These are phyloP conservation scores for Torulaspora pretoriensis DNA, from an alignment of 1,139 yeast species.

Conservation along the genomic window DNA sequence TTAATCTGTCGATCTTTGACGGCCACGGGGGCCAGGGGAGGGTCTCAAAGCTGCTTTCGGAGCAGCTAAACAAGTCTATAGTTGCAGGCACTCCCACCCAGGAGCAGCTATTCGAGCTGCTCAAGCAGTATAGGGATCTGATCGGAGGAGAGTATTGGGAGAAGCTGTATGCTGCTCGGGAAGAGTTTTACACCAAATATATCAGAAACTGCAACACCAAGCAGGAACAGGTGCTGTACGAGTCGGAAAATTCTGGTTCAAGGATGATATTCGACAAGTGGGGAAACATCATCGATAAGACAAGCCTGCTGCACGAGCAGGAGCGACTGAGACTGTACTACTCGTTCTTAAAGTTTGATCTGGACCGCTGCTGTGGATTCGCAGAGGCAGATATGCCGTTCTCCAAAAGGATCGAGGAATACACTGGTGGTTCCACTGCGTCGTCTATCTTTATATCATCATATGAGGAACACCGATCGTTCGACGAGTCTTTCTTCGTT, in stretches of 20 bases:
- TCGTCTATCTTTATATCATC: slow-evolving; percentile 61
- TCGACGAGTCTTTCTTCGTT: slow-evolving; percentile 53
- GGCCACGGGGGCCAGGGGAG: slow-evolving; percentile 85
- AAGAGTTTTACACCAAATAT: slow-evolving; percentile 44
- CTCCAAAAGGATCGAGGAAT: slow-evolving; percentile 35
- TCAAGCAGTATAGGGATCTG: slow-evolving; percentile 48
- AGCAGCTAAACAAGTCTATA: slow-evolving; percentile 52
- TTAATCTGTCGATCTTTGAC: slow-evolving; percentile 75
- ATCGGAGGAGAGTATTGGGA: slow-evolving; percentile 85
- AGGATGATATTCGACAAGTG: slow-evolving; percentile 37
- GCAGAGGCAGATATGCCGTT: slow-evolving; percentile 14
- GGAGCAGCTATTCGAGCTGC: slow-evolving; percentile 38
- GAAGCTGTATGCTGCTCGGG: slow-evolving; percentile 57
- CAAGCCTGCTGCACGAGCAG: slow-evolving; percentile 31
- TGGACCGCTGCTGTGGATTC: slow-evolving; percentile 38
- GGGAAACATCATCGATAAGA: slow-evolving; percentile 37
- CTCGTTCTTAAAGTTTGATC: slow-evolving; percentile 61
- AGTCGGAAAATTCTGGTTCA: slow-evolving; percentile 48
- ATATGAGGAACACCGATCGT: slow-evolving; percentile 24
- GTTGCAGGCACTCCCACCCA: slow-evolving; percentile 42
- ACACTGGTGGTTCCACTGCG: slow-evolving; percentile 73
- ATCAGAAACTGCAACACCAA: slow-evolving; percentile 39
- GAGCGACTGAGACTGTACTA: slow-evolving; percentile 52
- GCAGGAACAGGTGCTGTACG: slow-evolving; percentile 35
- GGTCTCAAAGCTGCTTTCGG: slow-evolving; percentile 58